phyloP scores from a whole-genome alignment of 2,329 filamentous ascomycete species.

The Fusarium robinianum region DNA sequence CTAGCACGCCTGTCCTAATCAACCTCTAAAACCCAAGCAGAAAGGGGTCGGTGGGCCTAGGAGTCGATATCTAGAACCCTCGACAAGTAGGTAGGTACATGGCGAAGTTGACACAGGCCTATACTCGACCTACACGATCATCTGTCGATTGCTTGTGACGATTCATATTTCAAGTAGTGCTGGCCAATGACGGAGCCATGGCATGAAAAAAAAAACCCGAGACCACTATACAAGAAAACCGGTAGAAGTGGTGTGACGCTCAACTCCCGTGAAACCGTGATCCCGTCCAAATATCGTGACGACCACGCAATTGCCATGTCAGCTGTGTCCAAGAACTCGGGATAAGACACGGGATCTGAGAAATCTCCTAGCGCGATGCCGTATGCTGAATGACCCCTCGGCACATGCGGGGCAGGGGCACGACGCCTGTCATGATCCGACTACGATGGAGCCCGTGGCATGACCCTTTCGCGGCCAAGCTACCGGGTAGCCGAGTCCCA shows the following conservation, averaged over 20 bases:
- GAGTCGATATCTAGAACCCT: background rate
- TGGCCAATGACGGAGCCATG: constrained; percentile 22
- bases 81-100: background rate
- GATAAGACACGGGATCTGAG: constrained; percentile 11
- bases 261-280: constrained; percentile 5
- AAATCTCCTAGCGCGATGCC: constrained; percentile 3
- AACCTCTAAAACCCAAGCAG: background rate
- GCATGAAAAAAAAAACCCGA: constrained; percentile 1
- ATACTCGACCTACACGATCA: background rate
- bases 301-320: constrained; percentile 22
- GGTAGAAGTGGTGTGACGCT: constrained; percentile 25
- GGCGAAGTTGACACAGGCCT: no score
- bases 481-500: constrained; percentile 9
- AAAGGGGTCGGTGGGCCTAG: no score
- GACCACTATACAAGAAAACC: constrained; percentile 11
- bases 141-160: constrained; percentile 1
- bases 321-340: constrained; percentile 11
- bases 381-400: background rate
- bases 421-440: constrained; percentile 23
- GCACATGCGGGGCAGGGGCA: constrained; percentile 15
- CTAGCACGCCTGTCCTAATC: constrained; percentile 4
- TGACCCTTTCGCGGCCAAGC: constrained; percentile 17
- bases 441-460: constrained; percentile 23
- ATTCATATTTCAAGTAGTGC: constrained; percentile 5
- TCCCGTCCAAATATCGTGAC: constrained; percentile 18